Percentiles rank a stretch among this genome's conserved stretches.
phyloP scores from a whole-genome alignment of 371 early-diverging fungal genomes.

The Syncephalastrum sp. region DNA sequence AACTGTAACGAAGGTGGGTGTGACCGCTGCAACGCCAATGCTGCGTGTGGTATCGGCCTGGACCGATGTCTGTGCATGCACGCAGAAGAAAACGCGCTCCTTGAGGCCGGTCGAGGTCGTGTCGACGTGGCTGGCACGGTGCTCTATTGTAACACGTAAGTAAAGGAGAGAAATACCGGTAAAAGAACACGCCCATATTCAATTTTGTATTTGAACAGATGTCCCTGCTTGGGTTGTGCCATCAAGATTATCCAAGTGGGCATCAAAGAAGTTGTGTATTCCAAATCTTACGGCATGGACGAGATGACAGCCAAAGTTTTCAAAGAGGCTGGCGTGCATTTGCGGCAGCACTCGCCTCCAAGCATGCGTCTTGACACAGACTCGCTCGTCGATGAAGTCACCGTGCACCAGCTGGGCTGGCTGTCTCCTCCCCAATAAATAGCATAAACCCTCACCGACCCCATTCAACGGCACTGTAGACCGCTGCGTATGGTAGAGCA shows the following conservation, averaged over 20 bases:
- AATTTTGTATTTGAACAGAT: conserved; percentile 20
- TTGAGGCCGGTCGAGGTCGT: conserved; percentile 91
- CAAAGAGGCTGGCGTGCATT: conserved; percentile 72
- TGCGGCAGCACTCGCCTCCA: conserved; percentile 79
- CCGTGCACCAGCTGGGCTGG: no score
- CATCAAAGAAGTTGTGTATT: conserved; percentile 90
- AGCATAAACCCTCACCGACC: no score
- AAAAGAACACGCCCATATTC: no score
- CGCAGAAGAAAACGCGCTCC: conserved; percentile 97
- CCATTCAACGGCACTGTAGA: no score
- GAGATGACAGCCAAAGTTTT: conserved; percentile 78
- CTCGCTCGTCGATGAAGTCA: no score
- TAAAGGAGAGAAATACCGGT: not conserved
- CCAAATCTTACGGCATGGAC: conserved; percentile 89
- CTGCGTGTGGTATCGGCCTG: conserved; percentile 74
- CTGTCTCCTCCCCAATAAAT: no score
- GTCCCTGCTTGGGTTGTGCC: conserved; percentile 88
- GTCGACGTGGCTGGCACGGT: conserved; percentile 68
- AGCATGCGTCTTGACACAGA: conserved; percentile 33
- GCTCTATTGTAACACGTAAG: conserved; percentile 90
- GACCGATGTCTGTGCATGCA: conserved; percentile 96
- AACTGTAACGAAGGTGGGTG: conserved; percentile 98
- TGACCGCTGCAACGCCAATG: conserved; percentile 83
- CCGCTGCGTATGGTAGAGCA: no score
- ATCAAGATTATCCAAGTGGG: conserved; percentile 96